Evolutionary conservation across 2,329 filamentous ascomycete genomes (phyloP).

Genomic region (Keithomyces neogunnii): DNA sequence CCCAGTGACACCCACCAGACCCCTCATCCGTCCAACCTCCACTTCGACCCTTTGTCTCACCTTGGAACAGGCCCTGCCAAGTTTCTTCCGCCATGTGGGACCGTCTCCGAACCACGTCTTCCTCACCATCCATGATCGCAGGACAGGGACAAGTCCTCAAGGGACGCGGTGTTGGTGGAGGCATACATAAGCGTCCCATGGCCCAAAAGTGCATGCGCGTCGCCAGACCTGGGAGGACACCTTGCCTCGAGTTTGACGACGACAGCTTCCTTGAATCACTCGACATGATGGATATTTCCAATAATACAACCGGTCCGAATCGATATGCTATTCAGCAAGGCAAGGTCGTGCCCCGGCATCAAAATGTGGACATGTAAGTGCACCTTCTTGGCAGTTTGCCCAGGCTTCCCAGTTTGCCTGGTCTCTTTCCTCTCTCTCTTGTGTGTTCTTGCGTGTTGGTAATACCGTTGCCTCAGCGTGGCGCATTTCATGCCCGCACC

Average conservation of each 20-base stretch:
- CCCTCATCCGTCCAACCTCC: background rate
- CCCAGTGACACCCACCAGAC: background rate
- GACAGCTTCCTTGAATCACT: slow-evolving; percentile 17
- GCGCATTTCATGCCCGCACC: background rate
- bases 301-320: slow-evolving; percentile 17
- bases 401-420: too few species aligned
- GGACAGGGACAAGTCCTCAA: background rate
- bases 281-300: slow-evolving; percentile 17
- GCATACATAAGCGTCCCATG: slow-evolving; percentile 1
- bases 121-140: background rate
- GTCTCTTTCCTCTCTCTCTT: background rate
- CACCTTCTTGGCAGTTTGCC: background rate
- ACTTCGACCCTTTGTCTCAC: background rate
- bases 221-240: slow-evolving; percentile 1
- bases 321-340: slow-evolving; percentile 23
- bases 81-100: slow-evolving; percentile 10
- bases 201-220: background rate
- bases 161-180: background rate
- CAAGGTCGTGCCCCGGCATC: slow-evolving; percentile 20
- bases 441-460: background rate
- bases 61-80: background rate
- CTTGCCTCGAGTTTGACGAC: slow-evolving; percentile 3
- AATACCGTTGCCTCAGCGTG: background rate
- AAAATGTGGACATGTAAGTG: slow-evolving; percentile 20
- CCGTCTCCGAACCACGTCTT: slow-evolving; percentile 3